Evolutionary conservation across 495 filamentous ascomycete species (phyloP).

Genomic region (Penicillium turbatum): DNA sequence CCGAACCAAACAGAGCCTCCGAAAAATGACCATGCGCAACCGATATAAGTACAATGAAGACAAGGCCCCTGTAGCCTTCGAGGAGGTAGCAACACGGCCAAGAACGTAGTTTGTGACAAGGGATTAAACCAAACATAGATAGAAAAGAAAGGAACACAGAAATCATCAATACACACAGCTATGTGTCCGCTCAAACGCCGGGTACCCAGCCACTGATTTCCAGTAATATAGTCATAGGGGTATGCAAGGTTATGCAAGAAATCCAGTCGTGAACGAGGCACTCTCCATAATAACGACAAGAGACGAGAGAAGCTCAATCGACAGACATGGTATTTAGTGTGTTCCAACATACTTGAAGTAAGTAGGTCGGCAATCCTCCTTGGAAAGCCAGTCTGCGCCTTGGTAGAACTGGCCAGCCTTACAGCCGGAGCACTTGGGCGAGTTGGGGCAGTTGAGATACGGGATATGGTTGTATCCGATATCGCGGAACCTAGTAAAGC

Average conservation of each 20-base stretch:
- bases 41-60: conserved; percentile 36
- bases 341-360: conserved; percentile 95
- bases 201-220: conserved; percentile 22
- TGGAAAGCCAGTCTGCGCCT: conserved; percentile 74
- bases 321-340: conserved; percentile 45
- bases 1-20: conserved; percentile 7
- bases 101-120: conserved; percentile 21
- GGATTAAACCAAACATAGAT: conserved; percentile 8
- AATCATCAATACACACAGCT: conserved; percentile 24
- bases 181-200: conserved; percentile 34
- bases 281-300: conserved; percentile 10
- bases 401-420: conserved; percentile 80
- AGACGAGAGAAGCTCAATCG: conserved; percentile 3
- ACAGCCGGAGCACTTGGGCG: conserved; percentile 89
- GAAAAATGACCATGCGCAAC: conserved; percentile 21
- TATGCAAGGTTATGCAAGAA: conserved; percentile 28
- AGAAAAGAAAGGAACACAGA: conserved; percentile 12
- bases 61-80: conserved; percentile 15
- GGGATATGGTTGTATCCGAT: conserved; percentile 99
- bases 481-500: conserved; percentile 80
- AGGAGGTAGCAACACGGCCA: conserved; percentile 13
- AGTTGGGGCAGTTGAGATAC: conserved; percentile 98
- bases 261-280: conserved; percentile 16
- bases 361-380: conserved; percentile 91
- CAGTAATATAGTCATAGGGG: conserved; percentile 26